These are phyloP conservation scores for Aspergillus awamori DNA, from an alignment of 2,329 filamentous ascomycete species.

Conservation along the genomic window DNA sequence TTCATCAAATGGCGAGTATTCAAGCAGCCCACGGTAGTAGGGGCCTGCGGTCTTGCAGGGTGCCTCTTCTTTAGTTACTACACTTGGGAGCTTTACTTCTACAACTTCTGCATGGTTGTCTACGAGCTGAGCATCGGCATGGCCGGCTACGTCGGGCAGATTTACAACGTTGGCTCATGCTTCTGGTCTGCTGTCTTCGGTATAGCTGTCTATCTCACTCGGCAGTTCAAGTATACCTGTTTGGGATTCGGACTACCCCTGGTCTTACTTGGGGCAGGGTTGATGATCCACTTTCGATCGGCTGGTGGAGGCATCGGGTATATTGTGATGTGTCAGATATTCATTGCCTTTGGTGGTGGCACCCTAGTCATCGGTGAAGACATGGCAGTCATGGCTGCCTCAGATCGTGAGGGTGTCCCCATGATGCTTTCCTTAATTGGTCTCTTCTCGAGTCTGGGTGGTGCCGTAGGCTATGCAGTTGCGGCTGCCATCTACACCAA, in stretches of 20 bases:
- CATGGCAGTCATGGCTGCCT: constrained; percentile 61
- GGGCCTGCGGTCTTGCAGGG: constrained; percentile 55
- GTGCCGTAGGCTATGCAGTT: constrained; percentile 39
- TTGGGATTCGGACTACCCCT: constrained; percentile 57
- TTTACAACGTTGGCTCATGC: constrained; percentile 59
- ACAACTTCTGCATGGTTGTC: constrained; percentile 58
- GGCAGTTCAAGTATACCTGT: constrained; percentile 56
- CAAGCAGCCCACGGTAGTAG: constrained; percentile 53
- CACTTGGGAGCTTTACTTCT: constrained; percentile 59
- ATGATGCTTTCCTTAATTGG: constrained; percentile 43
- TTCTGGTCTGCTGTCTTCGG: constrained; percentile 56
- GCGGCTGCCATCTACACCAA: constrained; percentile 58
- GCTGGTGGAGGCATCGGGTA: constrained; percentile 53
- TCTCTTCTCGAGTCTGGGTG: constrained; percentile 39
- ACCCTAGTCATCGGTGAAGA: constrained; percentile 60
- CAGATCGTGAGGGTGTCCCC: constrained; percentile 59
- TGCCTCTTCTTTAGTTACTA: constrained; percentile 55
- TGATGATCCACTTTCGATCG: constrained; percentile 61
- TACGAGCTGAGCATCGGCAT: constrained; percentile 47
- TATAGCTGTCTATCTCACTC: constrained; percentile 51
- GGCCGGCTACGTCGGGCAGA: constrained; percentile 53
- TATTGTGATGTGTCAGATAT: constrained; percentile 59
- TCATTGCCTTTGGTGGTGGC: constrained; percentile 59
- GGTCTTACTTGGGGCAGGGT: constrained; percentile 54
- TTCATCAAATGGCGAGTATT: constrained; percentile 60